A percentile compares a stretch with the other conserved stretches of the same genome.
phyloP scores from a whole-genome alignment of 805 yeast genomes.

The Saccharomycopsis olivae region DNA sequence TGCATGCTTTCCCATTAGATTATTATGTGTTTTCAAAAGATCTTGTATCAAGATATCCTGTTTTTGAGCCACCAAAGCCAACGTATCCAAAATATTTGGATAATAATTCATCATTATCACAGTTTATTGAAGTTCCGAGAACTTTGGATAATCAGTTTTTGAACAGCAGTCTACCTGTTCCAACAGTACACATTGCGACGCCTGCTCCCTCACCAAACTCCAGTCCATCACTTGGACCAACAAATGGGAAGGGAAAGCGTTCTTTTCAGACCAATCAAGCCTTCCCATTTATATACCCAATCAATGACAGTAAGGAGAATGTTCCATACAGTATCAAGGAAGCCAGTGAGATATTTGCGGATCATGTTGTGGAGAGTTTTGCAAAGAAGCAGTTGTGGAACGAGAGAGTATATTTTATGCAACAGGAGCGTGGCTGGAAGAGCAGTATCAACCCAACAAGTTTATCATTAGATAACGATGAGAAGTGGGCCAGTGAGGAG shows the following conservation, averaged over 20 bases:
- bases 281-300: slow-evolving; percentile 58
- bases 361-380: slow-evolving; percentile 54
- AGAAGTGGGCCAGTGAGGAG: slow-evolving; percentile 19
- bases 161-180: slow-evolving; percentile 38
- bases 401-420: slow-evolving; percentile 61
- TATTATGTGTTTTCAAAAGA: slow-evolving; percentile 75
- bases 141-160: slow-evolving; percentile 36
- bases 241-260: slow-evolving; percentile 32
- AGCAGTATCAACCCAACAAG: slow-evolving; percentile 16
- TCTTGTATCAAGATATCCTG: slow-evolving; percentile 63
- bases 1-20: slow-evolving; percentile 70
- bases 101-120: slow-evolving; percentile 45
- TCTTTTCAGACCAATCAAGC: slow-evolving; percentile 56
- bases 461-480: slow-evolving; percentile 15
- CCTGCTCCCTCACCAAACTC: slow-evolving; percentile 80
- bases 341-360: slow-evolving; percentile 58
- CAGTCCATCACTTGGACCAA: slow-evolving; percentile 31
- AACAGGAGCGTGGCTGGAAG: slow-evolving; percentile 59
- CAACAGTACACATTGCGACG: slow-evolving; percentile 64
- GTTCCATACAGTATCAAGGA: slow-evolving; percentile 73
- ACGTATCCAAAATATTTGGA: slow-evolving; percentile 36
- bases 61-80: slow-evolving; percentile 43
- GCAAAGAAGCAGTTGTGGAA: slow-evolving; percentile 61
- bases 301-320: slow-evolving; percentile 27
- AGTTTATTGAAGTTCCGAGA: slow-evolving; percentile 47